Percentiles rank a stretch among this genome's conserved stretches.
Conservation (phyloP, 2,329 filamentous ascomycete genomes). For the Talaromyces sp. region DNA sequence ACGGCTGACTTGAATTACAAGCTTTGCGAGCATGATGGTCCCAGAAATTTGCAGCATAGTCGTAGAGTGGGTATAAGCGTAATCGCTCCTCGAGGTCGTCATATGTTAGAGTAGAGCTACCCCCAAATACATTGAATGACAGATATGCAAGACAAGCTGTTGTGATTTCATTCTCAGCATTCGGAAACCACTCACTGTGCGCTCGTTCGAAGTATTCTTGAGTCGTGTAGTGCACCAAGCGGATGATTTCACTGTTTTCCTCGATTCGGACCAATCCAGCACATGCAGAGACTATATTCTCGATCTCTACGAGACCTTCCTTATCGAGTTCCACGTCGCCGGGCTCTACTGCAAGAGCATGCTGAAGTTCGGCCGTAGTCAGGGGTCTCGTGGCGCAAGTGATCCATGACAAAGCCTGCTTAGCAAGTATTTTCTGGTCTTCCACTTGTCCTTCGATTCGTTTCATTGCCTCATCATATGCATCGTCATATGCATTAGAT, state of each 20-base stretch:
- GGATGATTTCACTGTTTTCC: constrained; percentile 14
- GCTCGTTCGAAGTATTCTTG: constrained; percentile 42
- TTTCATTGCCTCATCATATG: not conserved
- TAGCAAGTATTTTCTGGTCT: constrained; percentile 1
- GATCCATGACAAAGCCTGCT: constrained; percentile 10
- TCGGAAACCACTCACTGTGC: constrained; percentile 25
- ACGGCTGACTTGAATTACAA: no score
- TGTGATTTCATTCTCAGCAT: constrained; percentile 13
- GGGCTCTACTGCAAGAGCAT: constrained; percentile 1
- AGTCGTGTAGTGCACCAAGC: constrained; percentile 40
- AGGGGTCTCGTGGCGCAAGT: constrained; percentile 7
- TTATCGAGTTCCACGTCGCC: not conserved
- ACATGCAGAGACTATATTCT: constrained; percentile 14
- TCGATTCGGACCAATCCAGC: constrained; percentile 19
- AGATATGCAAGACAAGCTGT: constrained; percentile 18
- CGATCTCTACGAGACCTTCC: not conserved
- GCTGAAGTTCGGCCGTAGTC: not conserved
- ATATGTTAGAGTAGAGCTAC: not conserved
- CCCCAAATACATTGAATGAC: constrained; percentile 15
- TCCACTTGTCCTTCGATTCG: not conserved
- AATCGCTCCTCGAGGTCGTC: not conserved
- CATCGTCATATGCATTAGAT: not conserved
- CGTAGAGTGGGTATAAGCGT: constrained; percentile 12
- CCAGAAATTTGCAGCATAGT: constrained; percentile 17
- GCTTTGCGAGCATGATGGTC: constrained; percentile 10